Conservation (phyloP, 352 stramenopile genomes). For the Phytophthora agathidicida region DNA sequence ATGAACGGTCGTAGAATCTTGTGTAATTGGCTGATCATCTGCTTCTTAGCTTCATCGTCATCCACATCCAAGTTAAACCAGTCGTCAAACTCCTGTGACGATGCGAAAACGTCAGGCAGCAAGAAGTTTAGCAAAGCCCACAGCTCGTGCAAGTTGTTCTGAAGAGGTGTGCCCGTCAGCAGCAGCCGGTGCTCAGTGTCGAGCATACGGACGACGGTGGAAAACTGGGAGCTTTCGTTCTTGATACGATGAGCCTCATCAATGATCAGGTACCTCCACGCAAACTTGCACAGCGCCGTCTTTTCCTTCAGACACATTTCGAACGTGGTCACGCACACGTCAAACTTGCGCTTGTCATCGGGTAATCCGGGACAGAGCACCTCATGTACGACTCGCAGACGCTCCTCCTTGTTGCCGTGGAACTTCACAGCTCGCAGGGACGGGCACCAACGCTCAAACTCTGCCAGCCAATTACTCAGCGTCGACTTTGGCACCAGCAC, state of each 20-base stretch:
- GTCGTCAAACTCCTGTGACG: slow-evolving; percentile 86
- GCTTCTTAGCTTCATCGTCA: slow-evolving; percentile 90
- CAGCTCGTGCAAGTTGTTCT: slow-evolving; percentile 96
- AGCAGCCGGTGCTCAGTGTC: slow-evolving; percentile 88
- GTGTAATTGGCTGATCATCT: slow-evolving; percentile 90
- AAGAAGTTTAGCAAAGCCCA: slow-evolving; percentile 96
- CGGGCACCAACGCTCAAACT: slow-evolving; percentile 94
- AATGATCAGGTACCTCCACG: slow-evolving; percentile 90
- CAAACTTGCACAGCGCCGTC: slow-evolving; percentile 89
- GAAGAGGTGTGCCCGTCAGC: slow-evolving; percentile 94
- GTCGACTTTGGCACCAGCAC: slow-evolving; percentile 95
- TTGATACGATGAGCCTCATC: slow-evolving; percentile 91
- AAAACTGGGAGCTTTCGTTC: slow-evolving; percentile 90
- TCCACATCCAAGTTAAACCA: slow-evolving; percentile 91
- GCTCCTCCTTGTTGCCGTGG: slow-evolving; percentile 92
- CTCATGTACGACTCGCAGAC: slow-evolving; percentile 85
- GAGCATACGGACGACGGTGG: slow-evolving; percentile 82
- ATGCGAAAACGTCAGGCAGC: slow-evolving; percentile 93
- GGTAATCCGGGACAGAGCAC: slow-evolving; percentile 87
- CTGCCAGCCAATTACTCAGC: slow-evolving; percentile 93
- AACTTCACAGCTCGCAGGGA: slow-evolving; percentile 93
- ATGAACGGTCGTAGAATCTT: slow-evolving; percentile 96
- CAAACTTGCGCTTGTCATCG: slow-evolving; percentile 94
- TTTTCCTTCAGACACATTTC: slow-evolving; percentile 95
- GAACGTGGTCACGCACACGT: slow-evolving; percentile 98